phyloP scores from a whole-genome alignment of 805 yeast genomes.

The Metschnikowia noctiluminum region DNA sequence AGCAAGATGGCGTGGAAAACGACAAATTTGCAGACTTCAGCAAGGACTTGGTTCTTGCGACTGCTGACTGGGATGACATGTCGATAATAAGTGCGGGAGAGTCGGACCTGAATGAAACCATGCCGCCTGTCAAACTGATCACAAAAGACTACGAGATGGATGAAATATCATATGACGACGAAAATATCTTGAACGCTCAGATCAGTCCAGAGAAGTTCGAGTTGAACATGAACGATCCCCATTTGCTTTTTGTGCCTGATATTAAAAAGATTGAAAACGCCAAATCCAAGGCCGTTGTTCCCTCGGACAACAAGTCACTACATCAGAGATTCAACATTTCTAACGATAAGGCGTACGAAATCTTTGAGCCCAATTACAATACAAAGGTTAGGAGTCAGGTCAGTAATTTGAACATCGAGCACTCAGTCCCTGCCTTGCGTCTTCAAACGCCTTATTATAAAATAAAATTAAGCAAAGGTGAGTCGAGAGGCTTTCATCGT shows the following conservation, averaged over 20 bases:
- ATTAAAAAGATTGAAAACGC: slow-evolving; percentile 16
- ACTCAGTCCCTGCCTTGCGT: slow-evolving; percentile 80
- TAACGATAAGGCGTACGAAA: slow-evolving; percentile 82
- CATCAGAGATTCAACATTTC: slow-evolving; percentile 74
- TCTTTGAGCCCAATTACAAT: slow-evolving; percentile 80
- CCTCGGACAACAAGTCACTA: slow-evolving; percentile 53
- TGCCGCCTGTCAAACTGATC: neutral
- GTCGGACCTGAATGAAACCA: slow-evolving; percentile 9
- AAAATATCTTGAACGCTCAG: slow-evolving; percentile 70
- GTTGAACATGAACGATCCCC: slow-evolving; percentile 86
- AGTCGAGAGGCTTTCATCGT: slow-evolving; percentile 76
- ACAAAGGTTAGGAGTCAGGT: slow-evolving; percentile 89
- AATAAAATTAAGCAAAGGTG: slow-evolving; percentile 64
- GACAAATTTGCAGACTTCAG: slow-evolving; percentile 42
- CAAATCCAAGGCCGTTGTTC: slow-evolving; percentile 38
- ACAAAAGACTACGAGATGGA: slow-evolving; percentile 11
- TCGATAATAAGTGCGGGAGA: slow-evolving; percentile 51
- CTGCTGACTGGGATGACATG: slow-evolving; percentile 78
- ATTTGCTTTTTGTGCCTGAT: slow-evolving; percentile 62
- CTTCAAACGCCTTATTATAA: slow-evolving; percentile 90
- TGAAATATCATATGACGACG: slow-evolving; percentile 58
- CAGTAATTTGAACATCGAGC: slow-evolving; percentile 88
- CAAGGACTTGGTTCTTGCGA: slow-evolving; percentile 59
- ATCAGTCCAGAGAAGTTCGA: slow-evolving; percentile 40
- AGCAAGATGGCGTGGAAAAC: slow-evolving; percentile 31